A percentile compares a stretch with the other conserved stretches of the same genome.
These are phyloP conservation scores for Obba rivulosa DNA, from an alignment of 768 basidiomycete species.

Conservation along the genomic window DNA sequence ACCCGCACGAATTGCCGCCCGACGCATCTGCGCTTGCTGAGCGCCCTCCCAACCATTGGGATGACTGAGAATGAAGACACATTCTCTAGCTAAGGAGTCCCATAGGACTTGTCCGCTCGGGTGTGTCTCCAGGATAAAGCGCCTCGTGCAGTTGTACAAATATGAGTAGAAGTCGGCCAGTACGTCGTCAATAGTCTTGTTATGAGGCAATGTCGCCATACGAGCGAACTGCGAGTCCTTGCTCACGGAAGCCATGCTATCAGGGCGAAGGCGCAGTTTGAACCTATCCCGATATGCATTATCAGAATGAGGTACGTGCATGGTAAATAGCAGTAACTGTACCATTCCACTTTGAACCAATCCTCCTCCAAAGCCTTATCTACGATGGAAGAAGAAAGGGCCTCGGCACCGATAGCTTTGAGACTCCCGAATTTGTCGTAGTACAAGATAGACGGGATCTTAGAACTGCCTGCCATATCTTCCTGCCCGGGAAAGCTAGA, in stretches of 20 bases:
- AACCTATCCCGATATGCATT: slow-evolving; percentile 14
- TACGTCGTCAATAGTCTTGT: slow-evolving; percentile 38
- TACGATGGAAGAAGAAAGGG: slow-evolving; percentile 7
- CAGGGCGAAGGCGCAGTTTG: slow-evolving; percentile 14
- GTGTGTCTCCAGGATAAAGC: slow-evolving; percentile 45
- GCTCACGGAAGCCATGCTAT: slow-evolving; percentile 19
- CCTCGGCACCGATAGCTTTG: slow-evolving; percentile 41
- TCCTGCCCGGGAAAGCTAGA: slow-evolving; percentile 39
- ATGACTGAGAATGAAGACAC: slow-evolving; percentile 52
- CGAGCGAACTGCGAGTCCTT: slow-evolving; percentile 32
- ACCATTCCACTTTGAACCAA: slow-evolving; percentile 21
- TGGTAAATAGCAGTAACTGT: slow-evolving; percentile 15
- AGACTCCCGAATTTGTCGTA: slow-evolving; percentile 36
- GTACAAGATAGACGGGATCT: slow-evolving; percentile 45
- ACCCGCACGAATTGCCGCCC: slow-evolving; percentile 47
- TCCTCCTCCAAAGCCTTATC: background rate
- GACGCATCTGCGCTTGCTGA: slow-evolving; percentile 53
- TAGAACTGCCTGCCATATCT: slow-evolving; percentile 33
- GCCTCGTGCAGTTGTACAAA: slow-evolving; percentile 36
- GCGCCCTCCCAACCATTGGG: slow-evolving; percentile 63
- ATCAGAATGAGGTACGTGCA: slow-evolving; percentile 36
- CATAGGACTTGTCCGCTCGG: slow-evolving; percentile 39
- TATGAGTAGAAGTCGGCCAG: slow-evolving; percentile 45
- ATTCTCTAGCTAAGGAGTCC: slow-evolving; percentile 35
- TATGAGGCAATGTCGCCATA: slow-evolving; percentile 37